Evolutionary conservation across 306 rosid genomes (phyloP), one percentile per base, ranked within the genome.

Genomic region (Hippophae rhamnoides): DNA sequence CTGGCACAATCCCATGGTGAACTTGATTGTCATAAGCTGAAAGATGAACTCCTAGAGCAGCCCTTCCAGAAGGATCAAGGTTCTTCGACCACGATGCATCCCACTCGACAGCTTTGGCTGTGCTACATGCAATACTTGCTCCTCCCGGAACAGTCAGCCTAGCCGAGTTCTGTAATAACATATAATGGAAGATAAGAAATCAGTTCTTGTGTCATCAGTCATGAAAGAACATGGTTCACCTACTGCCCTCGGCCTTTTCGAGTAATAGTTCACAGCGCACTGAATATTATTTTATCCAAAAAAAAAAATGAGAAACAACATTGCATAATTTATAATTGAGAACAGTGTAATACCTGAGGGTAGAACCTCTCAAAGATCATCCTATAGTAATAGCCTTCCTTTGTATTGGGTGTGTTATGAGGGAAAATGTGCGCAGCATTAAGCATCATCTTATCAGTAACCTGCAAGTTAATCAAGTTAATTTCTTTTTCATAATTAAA

Each of bases 21-120:
- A 50, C 60, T 43, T 78, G 70, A 5, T 71, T 54, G 5, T 79
- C 94, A 71, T 93, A 93, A 58, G 89, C 95, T 12, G 89, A 76
- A 43, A 52, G 18, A 64, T 93, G 99, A 46, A 93, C 95, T 61
- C 95, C 99, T 3, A 77, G 82, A 12, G 95, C 95, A 57, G 99
- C 99, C 80, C 99, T 78, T n/a, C 99, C 99, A 27, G 97, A 88
- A 44, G 99, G 99, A 46, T 93, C 99, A 27, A 89, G 89, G 68
- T 88, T 88, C 44, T 74, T 84, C 0, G 89, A 78, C 99, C 99
- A 93, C 3, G 87, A 46, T 25, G 86, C 95, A 44, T 93, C 97
- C 99, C 99, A 93, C 54, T 82, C 99, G 10, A 93, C 74, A 5
- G 99, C 97, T 57, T 85, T 86, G 0, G 99, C 97, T 2, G 99